A percentile compares a stretch with the other conserved stretches of the same genome.
Conservation (phyloP, 2,329 filamentous ascomycete genomes). For the Epicoccum nigrum region DNA sequence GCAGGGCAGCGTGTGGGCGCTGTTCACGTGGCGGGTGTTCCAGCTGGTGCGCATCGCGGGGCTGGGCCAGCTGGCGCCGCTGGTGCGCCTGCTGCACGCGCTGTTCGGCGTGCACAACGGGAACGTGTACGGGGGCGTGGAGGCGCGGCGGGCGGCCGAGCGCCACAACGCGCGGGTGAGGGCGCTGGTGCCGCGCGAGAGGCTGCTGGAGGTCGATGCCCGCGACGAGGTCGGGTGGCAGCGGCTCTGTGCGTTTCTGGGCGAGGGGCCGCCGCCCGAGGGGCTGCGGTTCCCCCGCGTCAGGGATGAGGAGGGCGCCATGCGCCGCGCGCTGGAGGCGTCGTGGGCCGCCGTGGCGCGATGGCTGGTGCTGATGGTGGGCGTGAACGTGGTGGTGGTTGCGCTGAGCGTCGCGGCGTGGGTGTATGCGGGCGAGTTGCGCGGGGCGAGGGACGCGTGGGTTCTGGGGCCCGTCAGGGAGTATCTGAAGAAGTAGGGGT, state of each 20-base stretch:
- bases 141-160: conserved; percentile 30
- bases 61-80: conserved; percentile 31
- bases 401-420: conserved; percentile 14
- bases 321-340: conserved; percentile 25
- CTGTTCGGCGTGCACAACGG: conserved; percentile 32
- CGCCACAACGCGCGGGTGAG: conserved; percentile 36
- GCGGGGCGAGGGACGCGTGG: not conserved
- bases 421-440: conserved; percentile 17
- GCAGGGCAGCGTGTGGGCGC: conserved; percentile 33
- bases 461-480: too few relatives aligned
- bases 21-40: conserved; percentile 34
- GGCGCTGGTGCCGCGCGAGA: conserved; percentile 25
- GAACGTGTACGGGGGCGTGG: conserved; percentile 30
- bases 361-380: conserved; percentile 27
- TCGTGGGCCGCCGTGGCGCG: conserved; percentile 32
- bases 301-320: conserved; percentile 29
- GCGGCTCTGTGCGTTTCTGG: conserved; percentile 39
- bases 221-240: conserved; percentile 30
- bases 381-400: conserved; percentile 20
- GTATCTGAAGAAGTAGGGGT: not conserved
- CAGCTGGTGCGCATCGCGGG: conserved; percentile 23
- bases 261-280: conserved; percentile 19
- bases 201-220: conserved; percentile 36
- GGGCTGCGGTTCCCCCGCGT: conserved; percentile 24
- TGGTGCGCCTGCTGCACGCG: conserved; percentile 30